A percentile compares a stretch with the other conserved stretches of the same genome.
phyloP scores from a whole-genome alignment of 2,329 filamentous ascomycete species.

The Paecilomyces sp. region DNA sequence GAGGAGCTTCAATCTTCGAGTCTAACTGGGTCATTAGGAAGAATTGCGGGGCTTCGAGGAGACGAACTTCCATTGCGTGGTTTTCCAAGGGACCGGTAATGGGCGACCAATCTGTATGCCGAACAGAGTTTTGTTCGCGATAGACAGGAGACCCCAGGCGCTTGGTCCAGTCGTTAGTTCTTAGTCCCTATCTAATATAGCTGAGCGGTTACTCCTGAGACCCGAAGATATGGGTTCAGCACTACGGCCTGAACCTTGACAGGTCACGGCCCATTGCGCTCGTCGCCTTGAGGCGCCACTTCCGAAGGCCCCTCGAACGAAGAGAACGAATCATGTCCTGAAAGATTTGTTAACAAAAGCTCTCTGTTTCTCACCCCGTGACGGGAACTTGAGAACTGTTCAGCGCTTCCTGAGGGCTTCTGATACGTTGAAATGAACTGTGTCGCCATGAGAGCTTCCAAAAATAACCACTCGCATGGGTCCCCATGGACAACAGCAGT shows the following conservation, averaged over 20 bases:
- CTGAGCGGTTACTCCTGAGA: not conserved
- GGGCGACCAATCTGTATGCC: not conserved
- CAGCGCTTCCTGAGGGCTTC: not conserved
- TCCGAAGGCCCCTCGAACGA: not conserved
- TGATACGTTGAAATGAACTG: not conserved
- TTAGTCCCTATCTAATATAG: not conserved
- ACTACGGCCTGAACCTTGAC: not conserved
- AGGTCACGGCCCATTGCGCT: not conserved
- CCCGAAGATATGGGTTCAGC: not conserved
- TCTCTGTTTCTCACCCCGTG: not conserved
- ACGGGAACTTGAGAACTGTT: not conserved
- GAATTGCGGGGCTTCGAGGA: not conserved
- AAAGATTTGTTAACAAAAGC: not conserved
- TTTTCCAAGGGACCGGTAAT: not conserved
- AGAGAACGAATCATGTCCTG: not conserved
- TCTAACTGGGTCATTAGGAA: not conserved
- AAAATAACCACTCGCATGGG: not conserved
- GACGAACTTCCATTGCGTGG: not conserved
- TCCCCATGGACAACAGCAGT: not conserved
- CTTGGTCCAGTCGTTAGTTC: not conserved
- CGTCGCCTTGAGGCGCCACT: not conserved
- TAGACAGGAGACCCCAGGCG: not conserved
- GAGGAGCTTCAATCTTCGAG: not conserved
- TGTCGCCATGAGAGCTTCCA: not conserved
- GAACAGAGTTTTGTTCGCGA: not conserved